Conservation (phyloP, 805 yeast genomes). For the Kuraishia molischiana region DNA sequence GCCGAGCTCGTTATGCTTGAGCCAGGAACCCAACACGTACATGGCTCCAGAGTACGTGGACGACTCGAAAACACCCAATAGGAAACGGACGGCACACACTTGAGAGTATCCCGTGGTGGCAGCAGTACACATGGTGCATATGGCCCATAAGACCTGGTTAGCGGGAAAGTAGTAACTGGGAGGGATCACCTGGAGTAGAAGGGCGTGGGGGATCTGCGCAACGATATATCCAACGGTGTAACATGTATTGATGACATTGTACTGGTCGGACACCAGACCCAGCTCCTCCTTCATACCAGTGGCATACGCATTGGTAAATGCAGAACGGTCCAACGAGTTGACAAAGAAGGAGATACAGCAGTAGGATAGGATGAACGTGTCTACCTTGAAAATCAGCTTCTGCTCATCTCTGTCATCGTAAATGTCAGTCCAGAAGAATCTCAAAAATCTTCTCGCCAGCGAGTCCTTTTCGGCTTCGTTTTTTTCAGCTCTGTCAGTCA, state of each 20-base stretch:
- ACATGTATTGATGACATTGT: constrained; percentile 21
- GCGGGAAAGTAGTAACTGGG: constrained; percentile 8
- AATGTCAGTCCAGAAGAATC: neutral
- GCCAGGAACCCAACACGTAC: constrained; percentile 31
- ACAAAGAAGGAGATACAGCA: constrained; percentile 51
- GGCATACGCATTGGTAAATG: constrained; percentile 57
- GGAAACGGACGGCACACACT: constrained; percentile 38
- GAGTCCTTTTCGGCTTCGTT: neutral
- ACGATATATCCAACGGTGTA: constrained; percentile 23
- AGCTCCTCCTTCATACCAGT: constrained; percentile 53
- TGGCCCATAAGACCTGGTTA: constrained; percentile 19
- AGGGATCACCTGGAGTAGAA: constrained; percentile 3
- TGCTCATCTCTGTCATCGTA: constrained; percentile 18
- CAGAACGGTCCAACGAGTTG: constrained; percentile 52
- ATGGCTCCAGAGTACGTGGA: constrained; percentile 31
- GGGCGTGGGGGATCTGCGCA: constrained; percentile 2
- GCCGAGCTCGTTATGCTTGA: constrained; percentile 33
- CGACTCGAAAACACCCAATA: constrained; percentile 34
- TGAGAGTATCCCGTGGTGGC: constrained; percentile 20
- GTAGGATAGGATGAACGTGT: constrained; percentile 36
- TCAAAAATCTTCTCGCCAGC: neutral
- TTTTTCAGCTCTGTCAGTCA: neutral
- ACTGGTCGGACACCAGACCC: constrained; percentile 36
- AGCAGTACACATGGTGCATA: constrained; percentile 16
- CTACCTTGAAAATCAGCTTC: constrained; percentile 40